Evolutionary conservation across 768 basidiomycete species (phyloP).

Genomic region (Kwoniella botswanensis): DNA sequence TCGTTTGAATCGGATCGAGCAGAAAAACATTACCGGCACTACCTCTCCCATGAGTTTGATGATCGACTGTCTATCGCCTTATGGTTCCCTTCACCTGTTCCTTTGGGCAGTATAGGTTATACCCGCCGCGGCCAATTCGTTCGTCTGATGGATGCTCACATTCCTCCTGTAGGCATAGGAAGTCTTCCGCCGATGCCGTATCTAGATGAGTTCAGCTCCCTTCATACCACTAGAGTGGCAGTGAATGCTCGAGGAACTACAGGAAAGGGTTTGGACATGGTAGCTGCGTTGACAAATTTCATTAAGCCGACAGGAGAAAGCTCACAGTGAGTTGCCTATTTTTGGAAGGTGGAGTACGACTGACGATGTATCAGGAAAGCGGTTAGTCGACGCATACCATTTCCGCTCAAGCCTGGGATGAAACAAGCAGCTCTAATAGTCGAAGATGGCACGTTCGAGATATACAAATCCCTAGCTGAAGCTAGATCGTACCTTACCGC

Average conservation of each 20-base stretch:
- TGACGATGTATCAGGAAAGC: slow-evolving; percentile 61
- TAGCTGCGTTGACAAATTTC: slow-evolving; percentile 65
- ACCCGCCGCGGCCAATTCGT: slow-evolving; percentile 72
- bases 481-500: slow-evolving; percentile 76
- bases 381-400: slow-evolving; percentile 64
- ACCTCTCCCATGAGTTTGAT: slow-evolving; percentile 73
- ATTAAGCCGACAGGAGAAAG: slow-evolving; percentile 36
- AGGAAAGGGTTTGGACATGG: slow-evolving; percentile 60
- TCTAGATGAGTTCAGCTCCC: slow-evolving; percentile 35
- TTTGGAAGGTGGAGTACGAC: neutral
- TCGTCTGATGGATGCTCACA: slow-evolving; percentile 70
- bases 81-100: slow-evolving; percentile 70
- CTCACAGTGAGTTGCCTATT: slow-evolving; percentile 32
- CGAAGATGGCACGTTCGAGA: slow-evolving; percentile 72
- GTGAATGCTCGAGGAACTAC: slow-evolving; percentile 35
- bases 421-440: slow-evolving; percentile 71
- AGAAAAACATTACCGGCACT: slow-evolving; percentile 72
- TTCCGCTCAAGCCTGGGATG: slow-evolving; percentile 69
- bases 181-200: slow-evolving; percentile 34
- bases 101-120: slow-evolving; percentile 77
- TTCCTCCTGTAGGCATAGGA: slow-evolving; percentile 62
- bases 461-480: slow-evolving; percentile 68
- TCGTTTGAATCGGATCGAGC: slow-evolving; percentile 43
- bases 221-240: slow-evolving; percentile 21
- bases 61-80: slow-evolving; percentile 70